These are phyloP conservation scores for Microsporum audouinii DNA, from an alignment of 2,329 filamentous ascomycete species.

Conservation along the genomic window DNA sequence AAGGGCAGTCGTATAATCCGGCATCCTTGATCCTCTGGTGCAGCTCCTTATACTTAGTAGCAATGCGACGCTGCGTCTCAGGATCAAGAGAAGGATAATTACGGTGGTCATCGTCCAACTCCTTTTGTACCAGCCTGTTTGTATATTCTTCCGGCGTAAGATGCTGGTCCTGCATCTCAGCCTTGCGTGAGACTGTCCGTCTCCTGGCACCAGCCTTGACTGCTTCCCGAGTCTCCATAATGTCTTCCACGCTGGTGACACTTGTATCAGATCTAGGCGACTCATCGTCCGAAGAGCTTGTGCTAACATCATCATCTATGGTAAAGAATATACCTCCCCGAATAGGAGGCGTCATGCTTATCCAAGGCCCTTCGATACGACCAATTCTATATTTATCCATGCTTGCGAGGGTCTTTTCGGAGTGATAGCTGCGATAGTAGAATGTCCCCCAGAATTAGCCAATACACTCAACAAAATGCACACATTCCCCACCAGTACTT, in stretches of 20 bases:
- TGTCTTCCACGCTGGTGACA: constrained; percentile 36
- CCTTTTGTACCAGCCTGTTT: not conserved
- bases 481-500: not conserved
- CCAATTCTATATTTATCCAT: constrained; percentile 81
- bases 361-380: constrained; percentile 65
- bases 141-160: constrained; percentile 52
- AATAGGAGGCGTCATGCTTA: constrained; percentile 79
- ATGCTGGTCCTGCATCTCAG: constrained; percentile 38
- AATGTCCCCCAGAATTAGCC: not conserved
- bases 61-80: constrained; percentile 61
- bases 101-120: constrained; percentile 44
- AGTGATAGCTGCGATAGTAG: constrained; percentile 45
- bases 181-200: constrained; percentile 28
- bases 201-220: not conserved
- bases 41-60: constrained; percentile 66
- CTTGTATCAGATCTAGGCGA: constrained; percentile 19
- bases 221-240: constrained; percentile 17
- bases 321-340: constrained; percentile 69
- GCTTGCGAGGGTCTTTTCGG: constrained; percentile 56
- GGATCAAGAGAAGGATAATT: constrained; percentile 70
- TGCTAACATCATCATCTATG: constrained; percentile 33
- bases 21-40: constrained; percentile 59
- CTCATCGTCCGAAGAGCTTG: constrained; percentile 17
- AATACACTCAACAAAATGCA: not conserved
- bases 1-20: constrained; percentile 74